Percentiles rank a stretch among this genome's conserved stretches.
phyloP scores from a whole-genome alignment of 768 basidiomycete species.

The Dacryopinax primogenitus region DNA sequence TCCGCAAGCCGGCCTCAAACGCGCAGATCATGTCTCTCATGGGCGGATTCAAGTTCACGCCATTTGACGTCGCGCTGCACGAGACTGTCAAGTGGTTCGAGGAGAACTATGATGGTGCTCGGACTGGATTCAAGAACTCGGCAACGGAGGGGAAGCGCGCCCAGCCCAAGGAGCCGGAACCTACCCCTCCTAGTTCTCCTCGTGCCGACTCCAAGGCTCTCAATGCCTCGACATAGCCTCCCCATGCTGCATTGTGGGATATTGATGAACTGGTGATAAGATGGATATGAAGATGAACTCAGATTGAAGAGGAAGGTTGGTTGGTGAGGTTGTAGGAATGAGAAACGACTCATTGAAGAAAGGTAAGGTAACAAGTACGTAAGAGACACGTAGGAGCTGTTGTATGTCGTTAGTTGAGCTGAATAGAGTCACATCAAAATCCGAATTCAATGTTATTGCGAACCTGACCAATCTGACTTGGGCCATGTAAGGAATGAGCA shows the following conservation, averaged over 20 bases:
- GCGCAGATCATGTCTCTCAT: constrained; percentile 66
- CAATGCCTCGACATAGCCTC: not conserved
- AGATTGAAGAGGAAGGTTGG: too few relatives aligned
- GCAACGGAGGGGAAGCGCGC: not conserved
- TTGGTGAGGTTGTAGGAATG: too few relatives aligned
- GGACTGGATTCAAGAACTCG: constrained; percentile 35
- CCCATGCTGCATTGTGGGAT: not conserved
- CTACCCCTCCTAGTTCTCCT: not conserved
- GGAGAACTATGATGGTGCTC: constrained; percentile 60
- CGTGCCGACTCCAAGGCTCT: not conserved
- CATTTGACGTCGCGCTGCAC: constrained; percentile 64
- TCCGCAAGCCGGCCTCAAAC: constrained; percentile 92
- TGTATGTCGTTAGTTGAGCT: too few relatives aligned
- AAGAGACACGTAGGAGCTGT: too few relatives aligned
- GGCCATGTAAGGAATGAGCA: not conserved
- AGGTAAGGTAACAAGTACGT: too few relatives aligned
- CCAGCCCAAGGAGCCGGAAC: not conserved
- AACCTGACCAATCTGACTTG: not conserved
- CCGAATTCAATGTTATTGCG: not conserved
- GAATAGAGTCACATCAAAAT: too few relatives aligned
- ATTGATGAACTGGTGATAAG: too few relatives aligned
- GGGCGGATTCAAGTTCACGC: constrained; percentile 78
- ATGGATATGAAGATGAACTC: too few relatives aligned
- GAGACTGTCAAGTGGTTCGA: constrained; percentile 79
- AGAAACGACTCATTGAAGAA: too few relatives aligned